Evolutionary conservation across 139 green algal species (phyloP).

Genomic region (Marvania coccoides): DNA sequence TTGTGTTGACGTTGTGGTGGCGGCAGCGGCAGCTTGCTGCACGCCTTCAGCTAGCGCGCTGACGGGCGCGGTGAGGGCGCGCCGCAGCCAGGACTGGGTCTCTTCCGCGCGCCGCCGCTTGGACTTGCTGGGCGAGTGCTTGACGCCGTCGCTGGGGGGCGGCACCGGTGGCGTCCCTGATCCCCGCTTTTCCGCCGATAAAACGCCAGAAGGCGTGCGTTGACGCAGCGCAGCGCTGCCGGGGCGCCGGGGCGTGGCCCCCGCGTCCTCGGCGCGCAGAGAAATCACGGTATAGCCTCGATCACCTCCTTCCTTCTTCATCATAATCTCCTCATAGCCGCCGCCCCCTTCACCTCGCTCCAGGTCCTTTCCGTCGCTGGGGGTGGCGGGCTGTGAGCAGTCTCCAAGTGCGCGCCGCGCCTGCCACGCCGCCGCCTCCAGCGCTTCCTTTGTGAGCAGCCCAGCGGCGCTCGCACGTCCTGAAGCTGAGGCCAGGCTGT

Average conservation of each 20-base stretch:
- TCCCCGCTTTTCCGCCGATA: too few relatives aligned
- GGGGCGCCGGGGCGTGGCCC: not conserved
- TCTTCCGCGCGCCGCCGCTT: not conserved
- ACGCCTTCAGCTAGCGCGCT: not conserved
- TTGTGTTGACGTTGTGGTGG: not conserved
- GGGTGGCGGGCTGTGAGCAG: not conserved
- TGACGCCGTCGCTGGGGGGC: not conserved
- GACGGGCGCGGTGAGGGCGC: not conserved
- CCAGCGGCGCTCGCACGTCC: not conserved
- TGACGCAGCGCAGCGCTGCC: not conserved
- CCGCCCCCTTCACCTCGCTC: not conserved
- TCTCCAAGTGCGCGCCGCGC: constrained; percentile 1
- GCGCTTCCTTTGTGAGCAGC: constrained; percentile 3
- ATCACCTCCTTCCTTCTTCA: not conserved
- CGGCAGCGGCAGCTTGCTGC: not conserved
- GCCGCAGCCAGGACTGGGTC: not conserved
- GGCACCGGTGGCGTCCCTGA: too few relatives aligned
- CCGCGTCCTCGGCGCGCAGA: not conserved
- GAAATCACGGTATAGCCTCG: not conserved
- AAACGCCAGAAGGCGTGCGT: not conserved
- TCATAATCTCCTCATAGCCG: not conserved
- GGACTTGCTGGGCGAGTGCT: not conserved
- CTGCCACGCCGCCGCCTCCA: not conserved
- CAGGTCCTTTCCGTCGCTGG: not conserved
- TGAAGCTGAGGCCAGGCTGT: not conserved